A percentile compares a stretch with the other conserved stretches of the same genome.
Conservation (phyloP, 2,329 filamentous ascomycete species). For the Colletotrichum lupini region DNA sequence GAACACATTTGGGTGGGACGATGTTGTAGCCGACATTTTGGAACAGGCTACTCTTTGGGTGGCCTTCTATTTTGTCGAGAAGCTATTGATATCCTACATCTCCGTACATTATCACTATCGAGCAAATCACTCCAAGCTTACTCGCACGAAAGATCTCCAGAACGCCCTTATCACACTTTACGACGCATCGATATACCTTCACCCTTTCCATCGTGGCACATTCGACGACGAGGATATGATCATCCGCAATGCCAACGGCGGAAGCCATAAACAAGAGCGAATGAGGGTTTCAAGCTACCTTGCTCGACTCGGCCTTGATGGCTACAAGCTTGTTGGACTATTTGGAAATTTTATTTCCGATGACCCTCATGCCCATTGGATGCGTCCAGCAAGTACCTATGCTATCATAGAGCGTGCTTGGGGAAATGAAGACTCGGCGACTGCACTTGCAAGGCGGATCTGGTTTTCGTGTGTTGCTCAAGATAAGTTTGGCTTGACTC, state of each 20-base stretch:
- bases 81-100: constrained; percentile 43
- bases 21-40: constrained; percentile 15
- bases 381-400: constrained; percentile 41
- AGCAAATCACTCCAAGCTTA: constrained; percentile 35
- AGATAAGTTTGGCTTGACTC: constrained; percentile 37
- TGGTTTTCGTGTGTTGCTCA: constrained; percentile 43
- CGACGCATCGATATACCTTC: constrained; percentile 41
- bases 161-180: constrained; percentile 43
- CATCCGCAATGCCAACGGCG: constrained; percentile 41
- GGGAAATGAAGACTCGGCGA: constrained; percentile 40
- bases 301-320: constrained; percentile 40
- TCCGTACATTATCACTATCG: constrained; percentile 44
- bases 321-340: constrained; percentile 40
- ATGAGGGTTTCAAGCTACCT: constrained; percentile 41
- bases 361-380: constrained; percentile 40
- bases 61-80: constrained; percentile 42
- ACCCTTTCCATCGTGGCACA: constrained; percentile 36
- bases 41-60: constrained; percentile 39
- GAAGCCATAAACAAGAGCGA: constrained; percentile 38
- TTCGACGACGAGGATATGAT: constrained; percentile 40
- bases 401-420: constrained; percentile 41
- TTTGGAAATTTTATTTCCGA: constrained; percentile 42
- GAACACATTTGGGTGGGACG: constrained; percentile 20
- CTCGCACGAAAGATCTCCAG: constrained; percentile 39
- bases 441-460: constrained; percentile 42